phyloP scores from a whole-genome alignment of 2,329 filamentous ascomycete genomes.

The Trichophyton verrucosum region DNA sequence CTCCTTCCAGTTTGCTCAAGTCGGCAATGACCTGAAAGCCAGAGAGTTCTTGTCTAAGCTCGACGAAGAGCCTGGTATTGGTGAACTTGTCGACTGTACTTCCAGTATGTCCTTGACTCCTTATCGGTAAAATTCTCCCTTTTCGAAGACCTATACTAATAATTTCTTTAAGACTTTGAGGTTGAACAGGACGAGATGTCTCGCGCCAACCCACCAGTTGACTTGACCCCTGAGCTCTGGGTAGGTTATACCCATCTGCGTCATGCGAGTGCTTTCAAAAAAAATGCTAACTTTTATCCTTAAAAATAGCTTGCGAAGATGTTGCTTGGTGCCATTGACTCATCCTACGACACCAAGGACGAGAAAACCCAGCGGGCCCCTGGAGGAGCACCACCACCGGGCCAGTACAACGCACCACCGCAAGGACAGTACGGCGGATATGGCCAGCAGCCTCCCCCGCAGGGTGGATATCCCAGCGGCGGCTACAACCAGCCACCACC shows the following conservation, averaged over 20 bases:
- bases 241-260: conserved; percentile 20
- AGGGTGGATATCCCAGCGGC: conserved; percentile 12
- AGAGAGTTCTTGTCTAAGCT: conserved; percentile 51
- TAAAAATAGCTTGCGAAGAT: conserved; percentile 46
- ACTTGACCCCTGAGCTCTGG: conserved; percentile 54
- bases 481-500: conserved; percentile 22
- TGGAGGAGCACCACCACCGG: conserved; percentile 16
- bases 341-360: conserved; percentile 53
- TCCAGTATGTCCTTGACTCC: conserved; percentile 42
- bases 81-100: conserved; percentile 53
- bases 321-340: conserved; percentile 54
- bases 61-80: conserved; percentile 51
- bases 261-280: not conserved
- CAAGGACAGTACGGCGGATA: conserved; percentile 17
- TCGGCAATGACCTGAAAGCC: conserved; percentile 54
- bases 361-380: conserved; percentile 40
- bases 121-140: too few relatives aligned
- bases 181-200: conserved; percentile 56
- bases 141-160: conserved; percentile 9
- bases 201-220: conserved; percentile 47
- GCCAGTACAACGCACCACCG: conserved; percentile 25
- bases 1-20: conserved; percentile 57
- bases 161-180: conserved; percentile 45
- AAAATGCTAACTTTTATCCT: not conserved
- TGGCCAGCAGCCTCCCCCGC: conserved; percentile 20